A percentile compares a stretch with the other conserved stretches of the same genome.
Evolutionary conservation across 2,329 filamentous ascomycete species (phyloP).

Genomic region (Seiridium unicorne): DNA sequence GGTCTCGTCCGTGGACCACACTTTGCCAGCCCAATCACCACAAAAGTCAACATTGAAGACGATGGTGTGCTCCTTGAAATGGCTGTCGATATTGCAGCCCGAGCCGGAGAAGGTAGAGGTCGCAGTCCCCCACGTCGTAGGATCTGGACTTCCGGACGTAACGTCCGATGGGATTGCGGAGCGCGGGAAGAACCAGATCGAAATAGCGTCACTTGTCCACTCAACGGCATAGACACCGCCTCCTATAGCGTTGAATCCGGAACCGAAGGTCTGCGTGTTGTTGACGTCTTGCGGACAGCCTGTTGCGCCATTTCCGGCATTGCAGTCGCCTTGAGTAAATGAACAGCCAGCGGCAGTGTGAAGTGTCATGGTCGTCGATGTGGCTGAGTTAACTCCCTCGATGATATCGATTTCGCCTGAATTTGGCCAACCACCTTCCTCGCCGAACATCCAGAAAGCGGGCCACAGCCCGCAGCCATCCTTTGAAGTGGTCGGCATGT

Average conservation of each 20-base stretch:
- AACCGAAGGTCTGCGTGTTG: constrained; percentile 58
- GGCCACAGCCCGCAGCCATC: constrained; percentile 70
- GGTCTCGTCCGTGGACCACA: constrained; percentile 57
- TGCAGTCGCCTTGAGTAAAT: constrained; percentile 55
- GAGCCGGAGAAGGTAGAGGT: constrained; percentile 64
- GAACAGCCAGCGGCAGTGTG: constrained; percentile 63
- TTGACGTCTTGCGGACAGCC: constrained; percentile 60
- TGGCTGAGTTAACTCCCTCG: constrained; percentile 69
- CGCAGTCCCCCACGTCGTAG: constrained; percentile 67
- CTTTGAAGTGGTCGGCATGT: constrained; percentile 66
- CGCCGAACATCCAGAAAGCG: constrained; percentile 68
- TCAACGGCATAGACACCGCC: constrained; percentile 74
- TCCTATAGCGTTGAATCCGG: constrained; percentile 66
- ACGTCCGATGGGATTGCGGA: constrained; percentile 63
- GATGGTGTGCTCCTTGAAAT: constrained; percentile 73
- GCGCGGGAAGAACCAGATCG: constrained; percentile 80
- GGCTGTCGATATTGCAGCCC: constrained; percentile 67
- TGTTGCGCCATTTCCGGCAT: constrained; percentile 37
- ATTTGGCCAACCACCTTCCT: constrained; percentile 59
- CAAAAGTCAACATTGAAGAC: constrained; percentile 85
- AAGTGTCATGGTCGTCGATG: constrained; percentile 62
- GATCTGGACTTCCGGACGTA: constrained; percentile 56
- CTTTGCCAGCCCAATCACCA: constrained; percentile 78
- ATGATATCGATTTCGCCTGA: constrained; percentile 78
- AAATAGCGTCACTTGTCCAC: constrained; percentile 72